Evolutionary conservation across 2,329 filamentous ascomycete genomes (phyloP).

Genomic region (Clathrospora elynae): DNA sequence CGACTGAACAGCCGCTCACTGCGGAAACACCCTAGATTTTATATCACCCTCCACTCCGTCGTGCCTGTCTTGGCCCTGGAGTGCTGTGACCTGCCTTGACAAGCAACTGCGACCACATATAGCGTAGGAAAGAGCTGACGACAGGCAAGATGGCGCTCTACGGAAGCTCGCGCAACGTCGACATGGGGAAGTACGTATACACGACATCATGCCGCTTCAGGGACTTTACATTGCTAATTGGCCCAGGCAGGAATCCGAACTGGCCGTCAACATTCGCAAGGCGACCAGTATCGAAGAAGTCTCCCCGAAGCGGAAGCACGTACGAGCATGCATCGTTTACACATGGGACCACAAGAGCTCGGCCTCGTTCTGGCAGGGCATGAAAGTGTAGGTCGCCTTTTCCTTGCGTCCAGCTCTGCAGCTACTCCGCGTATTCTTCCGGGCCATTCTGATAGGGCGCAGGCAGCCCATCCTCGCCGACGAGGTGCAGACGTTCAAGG

Average conservation of each 20-base stretch:
- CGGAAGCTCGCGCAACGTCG: conserved; percentile 59
- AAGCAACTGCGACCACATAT: conserved; percentile 15
- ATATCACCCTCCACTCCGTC: conserved; percentile 13
- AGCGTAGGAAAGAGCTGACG: conserved; percentile 24
- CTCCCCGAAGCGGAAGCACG: conserved; percentile 84
- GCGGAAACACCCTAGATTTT: no score
- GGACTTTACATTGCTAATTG: no score
- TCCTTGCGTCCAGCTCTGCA: neutral
- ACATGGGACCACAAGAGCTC: conserved; percentile 99
- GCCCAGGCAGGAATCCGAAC: conserved; percentile 64
- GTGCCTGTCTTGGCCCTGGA: conserved; percentile 13
- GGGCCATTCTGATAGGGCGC: conserved; percentile 20
- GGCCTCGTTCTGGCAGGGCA: conserved; percentile 92
- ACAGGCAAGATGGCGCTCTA: conserved; percentile 45
- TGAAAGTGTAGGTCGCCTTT: conserved; percentile 79
- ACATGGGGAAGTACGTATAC: conserved; percentile 63
- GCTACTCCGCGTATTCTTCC: neutral
- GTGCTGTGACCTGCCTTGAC: neutral
- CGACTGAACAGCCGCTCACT: conserved; percentile 14
- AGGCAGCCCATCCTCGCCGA: conserved; percentile 98
- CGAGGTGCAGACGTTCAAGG: conserved; percentile 98
- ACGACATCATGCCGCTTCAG: conserved; percentile 2
- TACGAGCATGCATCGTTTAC: conserved; percentile 96
- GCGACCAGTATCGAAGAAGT: conserved; percentile 70
- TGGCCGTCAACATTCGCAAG: conserved; percentile 70